Conservation (phyloP, 2,329 filamentous ascomycete genomes). For the Fusarium staphyleae region DNA sequence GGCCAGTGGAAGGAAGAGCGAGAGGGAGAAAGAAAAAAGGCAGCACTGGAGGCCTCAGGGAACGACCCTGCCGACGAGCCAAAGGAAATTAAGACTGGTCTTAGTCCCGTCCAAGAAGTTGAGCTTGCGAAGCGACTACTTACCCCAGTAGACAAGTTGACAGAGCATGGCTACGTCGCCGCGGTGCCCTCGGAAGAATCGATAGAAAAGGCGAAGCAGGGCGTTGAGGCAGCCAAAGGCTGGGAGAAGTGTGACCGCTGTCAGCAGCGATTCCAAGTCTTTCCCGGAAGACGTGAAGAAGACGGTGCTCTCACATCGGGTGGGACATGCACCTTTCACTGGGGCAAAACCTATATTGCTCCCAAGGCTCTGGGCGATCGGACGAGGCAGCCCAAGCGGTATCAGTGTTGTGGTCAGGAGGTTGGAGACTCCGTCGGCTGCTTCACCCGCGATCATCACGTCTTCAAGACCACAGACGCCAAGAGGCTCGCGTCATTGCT, state of each 20-base stretch:
- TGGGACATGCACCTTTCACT: constrained; percentile 82
- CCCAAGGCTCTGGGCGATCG: constrained; percentile 63
- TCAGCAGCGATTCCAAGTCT: constrained; percentile 85
- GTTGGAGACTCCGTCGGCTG: constrained; percentile 80
- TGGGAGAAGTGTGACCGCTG: constrained; percentile 94
- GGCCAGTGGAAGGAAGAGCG: constrained; percentile 75
- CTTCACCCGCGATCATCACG: constrained; percentile 73
- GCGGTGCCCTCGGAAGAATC: constrained; percentile 69
- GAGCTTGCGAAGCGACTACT: constrained; percentile 67
- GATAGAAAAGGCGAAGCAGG: constrained; percentile 70
- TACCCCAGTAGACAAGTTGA: constrained; percentile 69
- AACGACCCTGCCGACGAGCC: constrained; percentile 47
- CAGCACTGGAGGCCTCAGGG: constrained; percentile 43
- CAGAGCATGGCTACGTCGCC: constrained; percentile 77
- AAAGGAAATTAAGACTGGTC: constrained; percentile 70
- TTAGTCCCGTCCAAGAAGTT: constrained; percentile 73
- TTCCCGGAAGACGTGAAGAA: constrained; percentile 79
- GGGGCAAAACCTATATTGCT: constrained; percentile 72
- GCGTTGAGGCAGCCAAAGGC: constrained; percentile 70
- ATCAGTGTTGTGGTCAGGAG: constrained; percentile 79
- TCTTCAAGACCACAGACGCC: constrained; percentile 82
- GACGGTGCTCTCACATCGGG: constrained; percentile 80
- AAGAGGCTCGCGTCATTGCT: constrained; percentile 79
- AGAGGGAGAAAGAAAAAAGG: constrained; percentile 49
- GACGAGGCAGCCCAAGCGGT: constrained; percentile 66